phyloP scores from a whole-genome alignment of 176 grass and related monocot species.

The Eragrostis nindensis region DNA sequence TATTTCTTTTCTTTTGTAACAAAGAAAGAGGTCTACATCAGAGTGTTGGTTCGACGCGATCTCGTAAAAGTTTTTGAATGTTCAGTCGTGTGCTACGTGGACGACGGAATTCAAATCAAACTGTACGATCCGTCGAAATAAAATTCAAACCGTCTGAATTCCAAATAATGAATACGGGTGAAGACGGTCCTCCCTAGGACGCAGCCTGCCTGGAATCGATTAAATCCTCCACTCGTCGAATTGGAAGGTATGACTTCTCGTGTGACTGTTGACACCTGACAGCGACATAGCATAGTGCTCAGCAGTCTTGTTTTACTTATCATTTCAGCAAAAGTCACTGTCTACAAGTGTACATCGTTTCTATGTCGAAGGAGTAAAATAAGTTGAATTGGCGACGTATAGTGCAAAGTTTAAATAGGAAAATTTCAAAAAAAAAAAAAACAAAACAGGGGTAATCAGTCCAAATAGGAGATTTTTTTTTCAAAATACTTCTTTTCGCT shows the following conservation, averaged over 20 bases:
- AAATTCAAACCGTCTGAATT: conserved; percentile 1
- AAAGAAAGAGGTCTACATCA: background rate
- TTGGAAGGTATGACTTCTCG: background rate
- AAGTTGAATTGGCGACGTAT: too few relatives aligned
- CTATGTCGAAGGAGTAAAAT: too few relatives aligned
- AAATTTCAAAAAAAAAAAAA: too few relatives aligned
- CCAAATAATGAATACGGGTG: too few relatives aligned
- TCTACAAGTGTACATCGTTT: too few relatives aligned
- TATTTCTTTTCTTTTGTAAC: background rate
- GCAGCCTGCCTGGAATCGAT: background rate
- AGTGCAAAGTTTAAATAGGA: too few relatives aligned
- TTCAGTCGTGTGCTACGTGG: background rate
- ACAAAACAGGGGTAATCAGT: too few relatives aligned
- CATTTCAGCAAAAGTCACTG: background rate
- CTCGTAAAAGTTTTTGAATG: conserved; percentile 37
- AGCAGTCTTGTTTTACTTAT: background rate
- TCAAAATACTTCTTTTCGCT: too few relatives aligned
- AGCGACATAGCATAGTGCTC: background rate
- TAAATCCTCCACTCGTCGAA: conserved; percentile 16
- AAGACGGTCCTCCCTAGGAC: too few relatives aligned
- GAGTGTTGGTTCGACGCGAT: background rate
- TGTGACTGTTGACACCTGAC: background rate
- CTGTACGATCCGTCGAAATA: background rate
- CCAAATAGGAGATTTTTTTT: too few relatives aligned
- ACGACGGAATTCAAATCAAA: conserved; percentile 17